Evolutionary conservation across 768 basidiomycete genomes (phyloP), one percentile per base, ranked within the genome.

Genomic region (Naganishia vaughanmartiniae): DNA sequence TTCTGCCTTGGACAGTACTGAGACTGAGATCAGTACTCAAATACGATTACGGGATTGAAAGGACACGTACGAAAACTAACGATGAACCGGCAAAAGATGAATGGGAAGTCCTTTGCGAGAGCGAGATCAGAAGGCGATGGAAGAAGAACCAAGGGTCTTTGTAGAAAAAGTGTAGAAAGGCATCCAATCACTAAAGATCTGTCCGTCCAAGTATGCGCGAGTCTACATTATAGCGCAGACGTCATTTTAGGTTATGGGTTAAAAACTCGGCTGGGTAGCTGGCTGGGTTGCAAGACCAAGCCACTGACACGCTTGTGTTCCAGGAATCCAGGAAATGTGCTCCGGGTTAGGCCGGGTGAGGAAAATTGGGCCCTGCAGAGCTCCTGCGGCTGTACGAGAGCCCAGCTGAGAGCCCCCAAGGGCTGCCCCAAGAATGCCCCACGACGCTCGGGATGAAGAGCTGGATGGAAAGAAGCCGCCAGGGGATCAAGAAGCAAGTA

Each of bases 21-120:
- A 51, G 21, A 51, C 15, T n/a, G n/a, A n/a, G 39, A 51, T 51
- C n/a, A 46, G 45, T n/a, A 51, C 6, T 7, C 24, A 42, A 42
- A 51, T 51, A 26, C 12, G 48, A 4, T 7, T 51, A 51, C 12
- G n/a, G 48, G 48, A 51, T n/a, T 15, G n/a, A 26, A 12, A 51
- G 24, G 48, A 21, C 12, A 24, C 48, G 7, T 51, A 51, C 48
- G 7, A 51, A 12, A n/a, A 21, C 6, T 51, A 51, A 2, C 9
- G 42, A 11, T 42, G 42, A 42, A 15, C n/a, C 42, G 42, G 42
- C 10, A n/a, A 51, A 24, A 14, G 14, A 51, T 51, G 48, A 51
- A 51, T 51, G 48, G 48, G 48, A 26, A 51, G 12, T 51, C 48
- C 48, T 51, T 51, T 51, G 48, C n/a, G 48, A n/a, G 48, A 24